Conservation (phyloP, 768 basidiomycete genomes). For the Pleurotus tuber-regium region DNA sequence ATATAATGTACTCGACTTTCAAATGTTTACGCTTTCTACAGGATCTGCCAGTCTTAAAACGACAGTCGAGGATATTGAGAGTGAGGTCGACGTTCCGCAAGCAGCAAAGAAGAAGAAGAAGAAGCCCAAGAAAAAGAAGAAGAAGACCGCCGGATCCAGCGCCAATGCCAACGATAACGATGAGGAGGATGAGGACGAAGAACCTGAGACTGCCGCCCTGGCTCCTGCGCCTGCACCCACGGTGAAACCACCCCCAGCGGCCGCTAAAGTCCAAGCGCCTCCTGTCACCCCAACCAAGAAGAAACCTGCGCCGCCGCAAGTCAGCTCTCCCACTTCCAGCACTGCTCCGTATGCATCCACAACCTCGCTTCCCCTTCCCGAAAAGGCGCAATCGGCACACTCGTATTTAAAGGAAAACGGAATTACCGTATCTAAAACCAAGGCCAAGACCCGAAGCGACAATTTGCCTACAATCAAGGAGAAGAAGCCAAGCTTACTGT, state of each 20-base stretch:
- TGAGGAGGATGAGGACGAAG: slow-evolving; percentile 11
- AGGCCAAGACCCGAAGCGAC: slow-evolving; percentile 69
- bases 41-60: slow-evolving; percentile 33
- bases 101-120: slow-evolving; percentile 64
- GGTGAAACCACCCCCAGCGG: slow-evolving; percentile 8
- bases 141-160: slow-evolving; percentile 26
- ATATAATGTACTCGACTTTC: not conserved
- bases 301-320: slow-evolving; percentile 15
- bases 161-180: slow-evolving; percentile 16
- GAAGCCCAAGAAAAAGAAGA: slow-evolving; percentile 74
- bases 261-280: slow-evolving; percentile 16
- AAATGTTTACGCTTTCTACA: not conserved
- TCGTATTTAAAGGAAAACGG: slow-evolving; percentile 62
- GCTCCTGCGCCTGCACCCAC: slow-evolving; percentile 17
- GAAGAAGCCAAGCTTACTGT: slow-evolving; percentile 47
- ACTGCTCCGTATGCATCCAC: slow-evolving; percentile 26
- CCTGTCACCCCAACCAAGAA: slow-evolving; percentile 16
- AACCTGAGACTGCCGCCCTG: slow-evolving; percentile 13
- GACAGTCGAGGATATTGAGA: slow-evolving; percentile 73
- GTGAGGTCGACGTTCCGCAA: slow-evolving; percentile 49
- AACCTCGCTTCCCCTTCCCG: slow-evolving; percentile 39
- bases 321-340: slow-evolving; percentile 21
- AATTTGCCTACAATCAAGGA: slow-evolving; percentile 44
- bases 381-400: slow-evolving; percentile 65
- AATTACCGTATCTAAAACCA: slow-evolving; percentile 49